phyloP scores from a whole-genome alignment of 495 filamentous ascomycete genomes.

The Bacidia rubella region DNA sequence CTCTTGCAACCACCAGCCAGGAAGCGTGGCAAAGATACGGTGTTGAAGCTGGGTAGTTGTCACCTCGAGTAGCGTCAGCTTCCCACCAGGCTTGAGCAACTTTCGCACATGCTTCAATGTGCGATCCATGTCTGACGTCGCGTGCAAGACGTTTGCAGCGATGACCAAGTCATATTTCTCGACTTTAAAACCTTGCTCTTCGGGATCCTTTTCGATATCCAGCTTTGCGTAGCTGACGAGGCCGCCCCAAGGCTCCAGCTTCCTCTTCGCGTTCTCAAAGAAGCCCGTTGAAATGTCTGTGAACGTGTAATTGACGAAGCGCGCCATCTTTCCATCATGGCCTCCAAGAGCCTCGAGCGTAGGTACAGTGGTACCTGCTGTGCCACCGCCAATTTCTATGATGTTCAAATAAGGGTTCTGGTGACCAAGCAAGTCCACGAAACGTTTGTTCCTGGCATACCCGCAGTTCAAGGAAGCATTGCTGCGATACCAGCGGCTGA shows the following conservation, averaged over 20 bases:
- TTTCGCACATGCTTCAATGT: conserved; percentile 24
- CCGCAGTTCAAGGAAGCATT: neutral
- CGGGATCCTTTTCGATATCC: conserved; percentile 19
- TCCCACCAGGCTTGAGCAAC: conserved; percentile 20
- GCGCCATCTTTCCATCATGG: conserved; percentile 13
- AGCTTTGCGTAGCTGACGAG: conserved; percentile 9
- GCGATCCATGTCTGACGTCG: conserved; percentile 23
- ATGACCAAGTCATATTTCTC: conserved; percentile 21
- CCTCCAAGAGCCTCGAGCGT: conserved; percentile 19
- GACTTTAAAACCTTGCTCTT: conserved; percentile 29
- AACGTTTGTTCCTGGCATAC: neutral
- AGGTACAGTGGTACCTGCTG: conserved; percentile 24
- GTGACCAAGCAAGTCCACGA: conserved; percentile 14
- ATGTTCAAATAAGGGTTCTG: conserved; percentile 27
- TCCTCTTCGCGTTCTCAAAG: conserved; percentile 23
- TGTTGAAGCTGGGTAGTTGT: conserved; percentile 5
- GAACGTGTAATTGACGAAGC: conserved; percentile 25
- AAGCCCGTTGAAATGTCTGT: conserved; percentile 35
- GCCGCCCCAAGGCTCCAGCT: conserved; percentile 7
- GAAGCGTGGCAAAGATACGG: conserved; percentile 26
- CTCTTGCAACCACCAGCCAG: conserved; percentile 21
- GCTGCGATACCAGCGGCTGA: conserved; percentile 19
- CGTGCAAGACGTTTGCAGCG: conserved; percentile 19
- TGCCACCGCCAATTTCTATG: conserved; percentile 38
- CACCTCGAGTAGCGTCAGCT: conserved; percentile 16